These are phyloP conservation scores for Asterochloris erici DNA, from an alignment of 139 green algal species.

Conservation along the genomic window DNA sequence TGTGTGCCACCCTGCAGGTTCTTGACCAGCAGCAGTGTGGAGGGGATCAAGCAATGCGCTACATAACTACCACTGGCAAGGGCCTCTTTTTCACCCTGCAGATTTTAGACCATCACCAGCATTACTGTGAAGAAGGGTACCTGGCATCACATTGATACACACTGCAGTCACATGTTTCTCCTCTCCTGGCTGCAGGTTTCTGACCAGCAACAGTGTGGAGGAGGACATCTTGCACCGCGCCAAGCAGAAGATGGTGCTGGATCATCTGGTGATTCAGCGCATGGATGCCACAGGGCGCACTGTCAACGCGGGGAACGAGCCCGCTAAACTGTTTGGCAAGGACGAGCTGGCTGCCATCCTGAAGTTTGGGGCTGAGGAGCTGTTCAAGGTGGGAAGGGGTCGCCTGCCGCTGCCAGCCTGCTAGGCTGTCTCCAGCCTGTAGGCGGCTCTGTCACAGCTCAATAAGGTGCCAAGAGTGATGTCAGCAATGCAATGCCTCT, in stretches of 20 bases:
- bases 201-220: conserved; percentile 84
- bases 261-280: conserved; percentile 92
- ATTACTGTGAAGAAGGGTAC: conserved; percentile 25
- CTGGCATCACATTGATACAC: conserved; percentile 91
- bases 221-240: conserved; percentile 91
- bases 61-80: too few relatives aligned
- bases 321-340: conserved; percentile 85
- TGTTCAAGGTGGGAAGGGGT: conserved; percentile 72
- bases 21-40: conserved; percentile 79
- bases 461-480: neutral
- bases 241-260: conserved; percentile 96
- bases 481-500: neutral
- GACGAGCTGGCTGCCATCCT: conserved; percentile 95
- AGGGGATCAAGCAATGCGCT: conserved; percentile 47
- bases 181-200: conserved; percentile 49
- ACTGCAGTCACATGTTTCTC: conserved; percentile 36
- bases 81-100: too few relatives aligned
- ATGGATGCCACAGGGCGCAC: conserved; percentile 87
- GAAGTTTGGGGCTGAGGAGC: conserved; percentile 90
- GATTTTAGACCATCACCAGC: too few relatives aligned
- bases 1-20: conserved; percentile 42
- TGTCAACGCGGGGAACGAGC: conserved; percentile 38
- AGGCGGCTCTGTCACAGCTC: neutral
- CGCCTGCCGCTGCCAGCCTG: neutral
- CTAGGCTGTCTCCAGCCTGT: neutral